Base-by-base conservation (phyloP, 495 filamentous ascomycete species). In the Talaromyces borbonicus region DNA sequence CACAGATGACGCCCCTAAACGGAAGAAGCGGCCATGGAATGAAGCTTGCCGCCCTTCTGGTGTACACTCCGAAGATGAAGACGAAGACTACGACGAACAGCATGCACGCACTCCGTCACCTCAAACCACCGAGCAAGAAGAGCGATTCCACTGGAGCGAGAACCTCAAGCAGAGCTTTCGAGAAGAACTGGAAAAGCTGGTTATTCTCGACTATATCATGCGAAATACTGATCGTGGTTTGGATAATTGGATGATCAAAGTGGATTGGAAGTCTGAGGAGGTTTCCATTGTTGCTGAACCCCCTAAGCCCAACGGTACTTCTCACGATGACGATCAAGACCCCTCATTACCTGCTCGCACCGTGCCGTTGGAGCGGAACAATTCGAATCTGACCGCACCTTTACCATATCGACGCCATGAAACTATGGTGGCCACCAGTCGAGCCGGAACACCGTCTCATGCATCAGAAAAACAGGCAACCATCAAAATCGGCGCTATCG, bases 161-260 rank as follows among this genome's bases (percentile, higher is more conserved):
- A 62, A 74, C 12, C 58, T 97, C 16, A 92, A 96, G 56, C 87
- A 95, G 62, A 80, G 84, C 0, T 97, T 99, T 63, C 72, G 92
- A 7, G 93, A 96, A 56, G 84, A 96, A 63, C 71, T 99, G 27
- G 92, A 99, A 64, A 99, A 97, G 64, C 71, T 99, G 8, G 92
- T 99, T 9, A 93, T 99, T 54, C 59, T 99, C 55, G 92, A 99
- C 63, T 99, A 99, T 54, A 94, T 99, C 41, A 99, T 99, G 92
- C 80, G 92, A 18, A 99, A 99, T 57, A 99, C 92, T 3, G 92
- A 99, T 60, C 76, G 92, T 63, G 92, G 92, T 8, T 68, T 96
- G 49, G 92, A 99, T 61, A 99, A 99, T 49, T 99, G 92, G 92
- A 99, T 99, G 92, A 87, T 99, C 53, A 90, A 84, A 56, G 85